These are phyloP conservation scores for Kwoniella sp. DNA, from an alignment of 768 basidiomycete genomes.

Conservation along the genomic window DNA sequence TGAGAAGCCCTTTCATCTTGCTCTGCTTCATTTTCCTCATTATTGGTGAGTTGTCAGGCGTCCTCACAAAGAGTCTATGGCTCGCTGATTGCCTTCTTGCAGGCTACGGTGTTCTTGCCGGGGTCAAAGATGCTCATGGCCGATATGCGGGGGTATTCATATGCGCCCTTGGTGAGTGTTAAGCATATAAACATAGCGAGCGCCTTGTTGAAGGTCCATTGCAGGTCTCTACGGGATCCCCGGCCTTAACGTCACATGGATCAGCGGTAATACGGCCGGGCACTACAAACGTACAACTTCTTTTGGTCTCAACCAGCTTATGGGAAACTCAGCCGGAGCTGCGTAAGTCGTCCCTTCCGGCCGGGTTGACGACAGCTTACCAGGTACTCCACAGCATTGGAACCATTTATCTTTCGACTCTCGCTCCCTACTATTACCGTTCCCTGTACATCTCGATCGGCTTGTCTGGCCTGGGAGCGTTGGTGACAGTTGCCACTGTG, in stretches of 20 bases:
- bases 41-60: conserved; percentile 19
- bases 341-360: background rate
- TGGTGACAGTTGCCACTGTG: conserved; percentile 20
- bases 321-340: conserved; percentile 40
- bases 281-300: conserved; percentile 32
- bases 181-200: background rate
- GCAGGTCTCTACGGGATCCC: conserved; percentile 26
- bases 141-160: conserved; percentile 30
- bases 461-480: conserved; percentile 14
- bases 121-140: conserved; percentile 17
- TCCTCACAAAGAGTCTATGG: background rate
- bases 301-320: conserved; percentile 40
- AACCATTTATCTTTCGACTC: conserved; percentile 24
- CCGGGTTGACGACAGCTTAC: background rate
- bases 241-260: conserved; percentile 34
- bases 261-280: conserved; percentile 21
- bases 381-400: conserved; percentile 15
- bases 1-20: conserved; percentile 33
- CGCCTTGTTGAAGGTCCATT: background rate
- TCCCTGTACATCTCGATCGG: conserved; percentile 32
- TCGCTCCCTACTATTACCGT: conserved; percentile 30
- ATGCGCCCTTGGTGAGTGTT: conserved; percentile 13
- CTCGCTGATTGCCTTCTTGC: background rate
- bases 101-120: conserved; percentile 29
- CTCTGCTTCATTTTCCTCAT: conserved; percentile 17